Conservation (phyloP, 208 protist species). For the Acanthamoeba lenticulata region DNA sequence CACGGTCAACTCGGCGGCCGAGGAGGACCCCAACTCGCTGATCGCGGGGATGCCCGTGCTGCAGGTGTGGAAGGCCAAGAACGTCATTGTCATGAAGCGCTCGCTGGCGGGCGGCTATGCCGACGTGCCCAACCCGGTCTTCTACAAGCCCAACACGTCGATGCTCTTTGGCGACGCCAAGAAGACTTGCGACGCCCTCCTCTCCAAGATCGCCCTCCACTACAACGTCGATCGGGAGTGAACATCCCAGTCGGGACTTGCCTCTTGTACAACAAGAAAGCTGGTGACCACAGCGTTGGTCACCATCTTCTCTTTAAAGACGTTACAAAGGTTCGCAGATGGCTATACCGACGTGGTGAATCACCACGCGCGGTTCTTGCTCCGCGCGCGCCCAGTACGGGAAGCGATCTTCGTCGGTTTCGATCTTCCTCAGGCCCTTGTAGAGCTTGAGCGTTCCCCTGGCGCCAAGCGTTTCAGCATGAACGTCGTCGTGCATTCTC, state of each 20-base stretch:
- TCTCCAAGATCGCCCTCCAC: slow-evolving; percentile 55
- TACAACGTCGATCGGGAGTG: not conserved
- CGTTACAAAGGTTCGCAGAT: too few relatives aligned
- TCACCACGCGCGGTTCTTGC: not conserved
- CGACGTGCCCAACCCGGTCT: slow-evolving; percentile 90
- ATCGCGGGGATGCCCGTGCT: slow-evolving; percentile 94
- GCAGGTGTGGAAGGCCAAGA: slow-evolving; percentile 90
- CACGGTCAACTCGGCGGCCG: slow-evolving; percentile 91
- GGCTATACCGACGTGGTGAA: not conserved
- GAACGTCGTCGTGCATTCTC: not conserved
- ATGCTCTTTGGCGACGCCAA: slow-evolving; percentile 93
- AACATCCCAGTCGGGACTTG: not conserved
- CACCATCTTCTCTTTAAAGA: too few relatives aligned
- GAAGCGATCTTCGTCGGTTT: not conserved
- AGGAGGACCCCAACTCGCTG: slow-evolving; percentile 88
- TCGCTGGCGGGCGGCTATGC: slow-evolving; percentile 46
- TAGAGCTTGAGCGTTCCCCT: not conserved
- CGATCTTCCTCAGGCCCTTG: not conserved
- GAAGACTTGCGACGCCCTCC: slow-evolving; percentile 81
- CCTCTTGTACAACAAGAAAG: too few relatives aligned
- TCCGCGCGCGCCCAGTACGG: not conserved
- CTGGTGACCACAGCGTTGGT: too few relatives aligned
- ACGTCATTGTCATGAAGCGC: slow-evolving; percentile 90
- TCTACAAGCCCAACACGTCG: slow-evolving; percentile 90
- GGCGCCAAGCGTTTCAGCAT: not conserved